Base-by-base conservation (phyloP, 225 moss, liverwort and hornwort genomes). In the Neckera pumila region DNA sequence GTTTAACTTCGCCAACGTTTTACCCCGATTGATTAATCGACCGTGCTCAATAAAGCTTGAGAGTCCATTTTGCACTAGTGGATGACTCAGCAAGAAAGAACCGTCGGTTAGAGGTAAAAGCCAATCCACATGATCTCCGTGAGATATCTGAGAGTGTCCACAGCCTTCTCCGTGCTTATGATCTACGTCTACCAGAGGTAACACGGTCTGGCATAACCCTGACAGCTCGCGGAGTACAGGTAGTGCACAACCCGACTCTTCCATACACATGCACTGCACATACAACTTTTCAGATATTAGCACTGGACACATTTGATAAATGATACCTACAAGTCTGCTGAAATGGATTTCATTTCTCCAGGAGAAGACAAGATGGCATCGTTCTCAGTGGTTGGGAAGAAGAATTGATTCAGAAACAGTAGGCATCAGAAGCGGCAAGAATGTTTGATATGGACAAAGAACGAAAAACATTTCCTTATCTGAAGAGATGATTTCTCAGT, bases 61-160 rank as follows among this genome's bases (percentile, higher is more conserved):
- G 81, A 87, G 88, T 82, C 97, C 97, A 81, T 96, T 91, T 80
- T 90, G 95, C 27, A 95, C 90, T 78, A 93, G 90, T 21, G 93
- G 93, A 88, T 98, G 96, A 76, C 94, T 97, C 86, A 99, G 90
- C 88, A 92, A 90, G 69, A 90, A 99, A 47, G 96, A 99, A 61
- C 98, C 98, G 91, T 97, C 97, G 9, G 93, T 91, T 9, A 95
- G 89, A 66, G 96, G 97, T 73, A 97, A 88, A 80, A 99, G 96
- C 95, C 96, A 99, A 93, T 99, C 97, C 42, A 80, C 90, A 89
- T 97, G 98, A 92, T 99, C 98, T 60, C 98, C 98, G 42, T 99
- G 98, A 60, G 93, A 91, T 82, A 99, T 95, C 88, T 91, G 93
- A 69, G 93, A 92, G 90, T 99, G 97, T 57, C 97, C 98, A 90